Base-by-base conservation (phyloP, 2,329 filamentous ascomycete genomes). In the Fusarium keratoplasticum region DNA sequence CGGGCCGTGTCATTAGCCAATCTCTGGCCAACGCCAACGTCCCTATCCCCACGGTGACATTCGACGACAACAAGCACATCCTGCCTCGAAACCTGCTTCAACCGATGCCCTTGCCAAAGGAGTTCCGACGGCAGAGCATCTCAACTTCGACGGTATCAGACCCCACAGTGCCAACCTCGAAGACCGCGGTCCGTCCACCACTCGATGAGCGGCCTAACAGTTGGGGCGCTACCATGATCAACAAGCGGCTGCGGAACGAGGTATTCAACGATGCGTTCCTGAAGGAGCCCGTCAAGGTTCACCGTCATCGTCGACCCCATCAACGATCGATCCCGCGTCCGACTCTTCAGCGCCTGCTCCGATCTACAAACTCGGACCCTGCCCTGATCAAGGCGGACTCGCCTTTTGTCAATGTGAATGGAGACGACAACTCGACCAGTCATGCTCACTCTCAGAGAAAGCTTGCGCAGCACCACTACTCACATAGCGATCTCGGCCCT, bases 61-160 rank as follows among this genome's bases (percentile, higher is more conserved):
- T 98, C 70, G 94, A 96, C 79, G 95, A 98, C 81, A 98, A 98
- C 80, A 91, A 93, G 73, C 96, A 98, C 80, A 97, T 98, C 67
- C 91, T 98, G 47, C 96, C 96, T 2, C 91, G 94, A 54, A 94
- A 94, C 77, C 87, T 98, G 31, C 92, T 98, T 59, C 90, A 91
- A 63, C 87, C 92, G 20, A 87, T 91, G 33, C 79, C 83, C 5
- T 80, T 82, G 9, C 78, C 80, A 6, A 80, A 81, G 5, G 76
- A 76, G 31, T 75, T 78, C 31, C 78, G 82, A 22, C 81, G 81
- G 25, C 78, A 81, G 42, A 83, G 82, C 54, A 78, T 79, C 14
- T 83, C 82, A 36, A 77, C 77, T 7, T 59, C 78, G 6, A 81
- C 78, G 25, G 29, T 78, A 6, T 72, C 77, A 13, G 67, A 61